Evolutionary conservation across 306 rosid species (phyloP), one percentile per base, ranked within the genome.

Genomic region (Corylus heterophylla): DNA sequence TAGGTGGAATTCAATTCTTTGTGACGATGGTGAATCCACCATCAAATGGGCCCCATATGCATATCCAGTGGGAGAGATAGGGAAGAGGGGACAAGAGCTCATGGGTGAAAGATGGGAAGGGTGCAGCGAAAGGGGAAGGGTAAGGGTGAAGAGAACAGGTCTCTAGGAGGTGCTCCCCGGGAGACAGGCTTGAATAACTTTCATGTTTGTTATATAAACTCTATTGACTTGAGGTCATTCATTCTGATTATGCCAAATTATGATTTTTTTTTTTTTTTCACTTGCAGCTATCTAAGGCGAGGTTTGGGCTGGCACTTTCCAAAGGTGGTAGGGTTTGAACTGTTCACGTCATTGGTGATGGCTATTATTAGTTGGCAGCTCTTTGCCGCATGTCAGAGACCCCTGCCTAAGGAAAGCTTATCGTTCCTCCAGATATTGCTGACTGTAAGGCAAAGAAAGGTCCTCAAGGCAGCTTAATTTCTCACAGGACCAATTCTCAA

Each of bases 281-380:
- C 83, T 12, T 86, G 88, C 96, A 96, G 99, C 89, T 96, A 93
- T 86, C 81, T 96, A 78, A 86, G 89, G 92, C 91, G 92, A 76
- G 98, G 93, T 76, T 78, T 93, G 87, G 99, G 96, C 59, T 96
- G 99, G 99, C 90, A 96, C 71, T 79, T 93, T 16, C 92, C 96
- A 18, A 83, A 96, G 87, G 98, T 96, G 67, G 98, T 96, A 13
- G 94, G 98, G 7, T 96, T 96, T 80, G 94, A 96, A 81, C 91
- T 96, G 79, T 86, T 89, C 85, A 90, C 94, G 52, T 96, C 99
- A 66, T 78, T 96, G 80, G 90, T 82, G 76, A 96, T 96, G 93
- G 98, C 98, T 76, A 83, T 96, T 48, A 87, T 89, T 73, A 96
- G 99, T 77, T 93, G 97, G 92, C 98, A 93, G 87, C 92, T 96